Base-by-base conservation (phyloP, 192 early-diverging fungal species). In the Coemansia guatemalensis region DNA sequence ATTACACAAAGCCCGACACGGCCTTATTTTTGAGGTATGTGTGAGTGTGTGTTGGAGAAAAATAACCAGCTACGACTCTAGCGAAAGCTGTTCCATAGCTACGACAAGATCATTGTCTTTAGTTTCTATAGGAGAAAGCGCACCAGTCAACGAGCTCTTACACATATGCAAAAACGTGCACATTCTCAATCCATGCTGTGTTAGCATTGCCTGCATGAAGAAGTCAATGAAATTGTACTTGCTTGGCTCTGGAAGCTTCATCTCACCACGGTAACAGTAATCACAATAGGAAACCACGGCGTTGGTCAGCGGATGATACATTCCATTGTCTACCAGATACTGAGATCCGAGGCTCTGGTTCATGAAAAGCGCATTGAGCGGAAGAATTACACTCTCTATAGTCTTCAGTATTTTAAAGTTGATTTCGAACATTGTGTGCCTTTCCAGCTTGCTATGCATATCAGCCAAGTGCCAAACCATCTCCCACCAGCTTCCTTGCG, bases 141-240 rank as follows among this genome's bases (percentile, higher is more conserved):
- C 21, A 11, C 25, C 50, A 32, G 23, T 44, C 24, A 60, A 56
- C 29, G 58, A 66, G 12, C 69, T 67, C 32, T 52, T 65, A 64
- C 70, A 73, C 22, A 73, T 11, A 3, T 53, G 27, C 24, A 78
- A 47, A 39, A 78, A 78, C 9, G 60, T 54, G 29, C 64, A 24
- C 75, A 78, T 78, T 1, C 56, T 39, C 8, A 39, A 14, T 1
- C 75, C 75, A 26, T 78, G 75, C 24, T 69, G 56, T 0, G 47
- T 32, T 11, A 78, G 9, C 75, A 78, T 78, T 14, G 63, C 41
- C n/a, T 69, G 67, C 66, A 78, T 73, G 12, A 78, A 78, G 39
- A 57, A 67, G 18, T 78, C 75, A 8, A 78, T 73, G 48, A 78
- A 78, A 29, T 27, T n/a, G 56, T 58, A 25, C 44, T 58, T 35